phyloP scores from a whole-genome alignment of 331 rosid species.

The Arachis monticola region DNA sequence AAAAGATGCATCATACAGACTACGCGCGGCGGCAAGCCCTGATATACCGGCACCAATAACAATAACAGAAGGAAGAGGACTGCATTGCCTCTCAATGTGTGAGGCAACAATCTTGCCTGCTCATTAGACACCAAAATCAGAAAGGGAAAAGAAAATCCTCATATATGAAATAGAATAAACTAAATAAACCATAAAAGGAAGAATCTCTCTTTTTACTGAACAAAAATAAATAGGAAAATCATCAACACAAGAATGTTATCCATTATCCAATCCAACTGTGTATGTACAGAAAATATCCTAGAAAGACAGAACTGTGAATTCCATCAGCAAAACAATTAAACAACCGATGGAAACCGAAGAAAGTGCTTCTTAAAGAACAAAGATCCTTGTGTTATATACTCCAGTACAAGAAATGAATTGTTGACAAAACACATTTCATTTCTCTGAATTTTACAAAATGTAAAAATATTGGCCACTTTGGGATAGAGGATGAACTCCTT shows the following conservation, averaged over 20 bases:
- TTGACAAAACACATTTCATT: slow-evolving; percentile 1
- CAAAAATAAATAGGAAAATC: background rate
- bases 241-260: background rate
- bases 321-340: background rate
- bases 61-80: slow-evolving; percentile 51
- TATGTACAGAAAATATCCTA: background rate
- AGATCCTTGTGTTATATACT: background rate
- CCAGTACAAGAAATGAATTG: background rate
- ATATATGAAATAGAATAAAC: slow-evolving; percentile 10
- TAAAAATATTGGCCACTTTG: background rate
- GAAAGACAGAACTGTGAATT: slow-evolving; percentile 7
- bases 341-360: background rate
- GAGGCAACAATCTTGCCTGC: slow-evolving; percentile 49
- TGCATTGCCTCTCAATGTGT: slow-evolving; percentile 41
- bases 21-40: slow-evolving; percentile 37
- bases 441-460: background rate
- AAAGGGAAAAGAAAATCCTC: slow-evolving; percentile 4
- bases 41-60: slow-evolving; percentile 64
- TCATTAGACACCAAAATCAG: slow-evolving; percentile 43
- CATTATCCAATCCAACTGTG: background rate
- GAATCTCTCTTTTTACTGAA: background rate
- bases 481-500: slow-evolving; percentile 3
- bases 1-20: slow-evolving; percentile 36
- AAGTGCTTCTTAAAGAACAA: background rate
- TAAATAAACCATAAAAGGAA: slow-evolving; percentile 24